phyloP scores from a whole-genome alignment of 2,329 filamentous ascomycete genomes.

The Fusarium pilosicola region DNA sequence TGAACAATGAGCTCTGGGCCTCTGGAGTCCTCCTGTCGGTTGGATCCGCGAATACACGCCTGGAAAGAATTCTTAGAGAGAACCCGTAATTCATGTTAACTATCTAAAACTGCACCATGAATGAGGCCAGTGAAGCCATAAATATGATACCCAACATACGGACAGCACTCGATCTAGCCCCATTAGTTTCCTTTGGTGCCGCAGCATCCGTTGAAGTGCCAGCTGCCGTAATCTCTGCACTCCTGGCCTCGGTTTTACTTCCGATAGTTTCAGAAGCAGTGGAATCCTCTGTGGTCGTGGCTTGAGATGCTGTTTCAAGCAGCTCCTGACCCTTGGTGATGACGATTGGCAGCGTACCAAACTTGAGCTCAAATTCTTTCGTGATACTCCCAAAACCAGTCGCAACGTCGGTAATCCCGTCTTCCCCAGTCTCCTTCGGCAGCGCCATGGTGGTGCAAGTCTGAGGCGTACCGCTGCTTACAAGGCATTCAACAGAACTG shows the following conservation, averaged over 20 bases:
- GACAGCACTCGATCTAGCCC: neutral
- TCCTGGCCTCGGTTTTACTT: neutral
- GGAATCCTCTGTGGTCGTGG: neutral
- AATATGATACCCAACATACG: neutral
- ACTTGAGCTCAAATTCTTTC: neutral
- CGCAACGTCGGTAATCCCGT: neutral
- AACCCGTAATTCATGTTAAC: no score
- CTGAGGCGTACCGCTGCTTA: neutral
- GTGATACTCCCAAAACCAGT: neutral
- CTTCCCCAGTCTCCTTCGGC: neutral
- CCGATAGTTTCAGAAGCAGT: neutral
- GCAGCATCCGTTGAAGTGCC: neutral
- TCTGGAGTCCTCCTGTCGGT: no score
- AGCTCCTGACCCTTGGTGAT: slow-evolving; percentile 1
- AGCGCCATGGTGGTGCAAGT: neutral
- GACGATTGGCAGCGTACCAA: neutral
- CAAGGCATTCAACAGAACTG: neutral
- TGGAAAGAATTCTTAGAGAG: no score
- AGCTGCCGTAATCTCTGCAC: neutral
- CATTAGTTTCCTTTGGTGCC: neutral
- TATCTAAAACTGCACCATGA: neutral
- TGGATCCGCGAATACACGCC: neutral
- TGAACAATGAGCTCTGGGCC: neutral
- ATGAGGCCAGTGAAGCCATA: neutral
- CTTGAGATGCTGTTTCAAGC: neutral